Percentiles rank a stretch among this genome's conserved stretches.
Conservation (phyloP, 495 filamentous ascomycete genomes). For the Podospora australis region DNA sequence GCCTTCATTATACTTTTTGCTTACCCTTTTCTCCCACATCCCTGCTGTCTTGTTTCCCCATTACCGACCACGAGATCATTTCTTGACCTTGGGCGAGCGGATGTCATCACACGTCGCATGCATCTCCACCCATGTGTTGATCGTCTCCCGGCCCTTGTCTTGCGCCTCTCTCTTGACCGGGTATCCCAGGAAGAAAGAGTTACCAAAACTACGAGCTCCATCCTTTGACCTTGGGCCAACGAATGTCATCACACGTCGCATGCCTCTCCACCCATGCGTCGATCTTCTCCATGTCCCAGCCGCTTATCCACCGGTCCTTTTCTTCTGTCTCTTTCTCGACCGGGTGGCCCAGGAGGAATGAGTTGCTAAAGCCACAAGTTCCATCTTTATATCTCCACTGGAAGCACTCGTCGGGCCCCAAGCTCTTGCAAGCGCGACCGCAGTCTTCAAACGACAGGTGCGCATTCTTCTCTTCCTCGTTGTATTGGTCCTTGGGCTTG, state of each 20-base stretch:
- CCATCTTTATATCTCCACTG: constrained; percentile 30
- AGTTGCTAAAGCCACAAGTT: constrained; percentile 22
- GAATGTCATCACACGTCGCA: constrained; percentile 20
- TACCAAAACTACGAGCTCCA: constrained; percentile 25
- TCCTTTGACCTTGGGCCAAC: constrained; percentile 30
- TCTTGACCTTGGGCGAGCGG: constrained; percentile 28
- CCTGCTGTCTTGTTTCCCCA: background rate
- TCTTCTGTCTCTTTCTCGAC: constrained; percentile 13
- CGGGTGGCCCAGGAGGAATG: constrained; percentile 31
- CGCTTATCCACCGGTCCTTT: constrained; percentile 22
- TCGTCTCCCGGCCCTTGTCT: constrained; percentile 20
- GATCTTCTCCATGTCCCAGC: constrained; percentile 35
- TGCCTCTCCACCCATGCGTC: constrained; percentile 23
- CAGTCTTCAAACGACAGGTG: constrained; percentile 38
- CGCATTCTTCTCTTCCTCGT: constrained; percentile 31
- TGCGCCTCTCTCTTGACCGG: constrained; percentile 17
- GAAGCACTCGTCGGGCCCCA: constrained; percentile 28
- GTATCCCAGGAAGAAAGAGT: constrained; percentile 28
- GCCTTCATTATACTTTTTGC: background rate
- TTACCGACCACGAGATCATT: background rate
- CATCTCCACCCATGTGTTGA: constrained; percentile 22
- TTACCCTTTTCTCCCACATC: background rate
- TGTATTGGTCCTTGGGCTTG: constrained; percentile 25
- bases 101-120: constrained; percentile 24
- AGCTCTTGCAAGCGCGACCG: constrained; percentile 34